Evolutionary conservation across 176 grass and related monocot genomes (phyloP), one percentile per base, ranked within the genome.

Genomic region (Triticum dicoccoides): DNA sequence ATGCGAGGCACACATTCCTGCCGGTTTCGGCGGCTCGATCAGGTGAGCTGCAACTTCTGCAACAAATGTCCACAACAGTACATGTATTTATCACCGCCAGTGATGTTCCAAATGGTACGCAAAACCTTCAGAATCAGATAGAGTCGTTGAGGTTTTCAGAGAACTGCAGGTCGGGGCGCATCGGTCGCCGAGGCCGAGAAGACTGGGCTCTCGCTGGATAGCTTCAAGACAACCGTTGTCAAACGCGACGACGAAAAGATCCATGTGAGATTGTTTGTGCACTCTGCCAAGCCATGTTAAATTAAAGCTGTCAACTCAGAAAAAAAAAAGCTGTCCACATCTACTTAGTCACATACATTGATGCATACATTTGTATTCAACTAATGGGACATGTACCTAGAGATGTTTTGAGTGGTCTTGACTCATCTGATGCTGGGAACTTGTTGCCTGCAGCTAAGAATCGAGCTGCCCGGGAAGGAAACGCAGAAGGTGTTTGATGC

Each of bases 401-500:
- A 79, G 17, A 3, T 30, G 59, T 64, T 29, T 38, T 74, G 24
- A 67, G 54, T 63, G n/a, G 25, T 52, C 42, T 10, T 5, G 8
- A 76, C 6, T 24, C 29, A 37, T 77, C 30, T 78, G 9, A 78
- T 83, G 54, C 11, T 69, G n/a, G n/a, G 33, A 35, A 63, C 49
- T 8, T 18, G 65, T 34, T 34, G 14, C 11, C 18, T 89, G 67
- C 87, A 95, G 94, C 63, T 95, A 79, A 87, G 91, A 81, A 89
- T 95, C 52, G 87, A 91, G 39, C 73, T 95, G 87, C 87, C 91
- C 11, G 94, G 90, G 23, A 90, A 95, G 79, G 84, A 63, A 13
- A 93, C 94, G 15, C 91, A 93, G 5, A 93, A 89, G 61, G 91
- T 86, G 33, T 93, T 91, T 64, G 91, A 91, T 77, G 74, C 82